phyloP scores from a whole-genome alignment of 306 rosid genomes.

The Notholithocarpus densiflorus region DNA sequence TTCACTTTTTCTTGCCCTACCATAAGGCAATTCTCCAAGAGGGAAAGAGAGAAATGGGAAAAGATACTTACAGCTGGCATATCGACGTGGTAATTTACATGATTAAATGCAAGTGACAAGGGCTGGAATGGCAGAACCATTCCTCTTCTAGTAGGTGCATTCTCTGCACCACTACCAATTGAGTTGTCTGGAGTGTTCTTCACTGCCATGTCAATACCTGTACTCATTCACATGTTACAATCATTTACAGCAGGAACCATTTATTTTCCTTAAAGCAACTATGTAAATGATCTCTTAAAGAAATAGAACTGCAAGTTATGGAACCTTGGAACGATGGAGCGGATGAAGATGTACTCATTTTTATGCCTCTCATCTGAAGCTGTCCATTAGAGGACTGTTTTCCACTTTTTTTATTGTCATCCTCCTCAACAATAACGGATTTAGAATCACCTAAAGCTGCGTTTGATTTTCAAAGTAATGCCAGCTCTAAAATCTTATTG shows the following conservation, averaged over 20 bases:
- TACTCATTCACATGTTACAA: neutral
- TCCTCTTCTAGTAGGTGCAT: constrained; percentile 30
- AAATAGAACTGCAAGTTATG: constrained; percentile 18
- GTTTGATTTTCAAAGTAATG: constrained; percentile 8
- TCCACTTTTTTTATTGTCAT: constrained; percentile 20
- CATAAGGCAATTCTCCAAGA: neutral
- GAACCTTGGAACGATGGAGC: constrained; percentile 20
- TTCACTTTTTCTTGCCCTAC: neutral
- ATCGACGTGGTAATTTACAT: constrained; percentile 45
- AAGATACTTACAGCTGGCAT: constrained; percentile 46
- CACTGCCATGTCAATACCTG: constrained; percentile 26
- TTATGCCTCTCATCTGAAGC: neutral
- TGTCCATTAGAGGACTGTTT: constrained; percentile 8
- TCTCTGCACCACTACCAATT: constrained; percentile 17
- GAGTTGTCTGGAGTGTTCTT: constrained; percentile 25
- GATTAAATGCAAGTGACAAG: constrained; percentile 46
- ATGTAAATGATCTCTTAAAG: neutral
- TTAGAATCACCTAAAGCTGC: constrained; percentile 64
- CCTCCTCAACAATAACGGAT: constrained; percentile 44
- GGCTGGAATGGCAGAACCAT: constrained; percentile 54
- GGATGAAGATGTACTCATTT: constrained; percentile 24
- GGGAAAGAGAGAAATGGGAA: neutral
- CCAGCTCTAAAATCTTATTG: neutral
- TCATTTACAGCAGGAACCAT: neutral
- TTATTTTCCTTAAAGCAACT: neutral